These are phyloP conservation scores for Hypoxylon cercidicola DNA, from an alignment of 495 filamentous ascomycete species.

Conservation along the genomic window DNA sequence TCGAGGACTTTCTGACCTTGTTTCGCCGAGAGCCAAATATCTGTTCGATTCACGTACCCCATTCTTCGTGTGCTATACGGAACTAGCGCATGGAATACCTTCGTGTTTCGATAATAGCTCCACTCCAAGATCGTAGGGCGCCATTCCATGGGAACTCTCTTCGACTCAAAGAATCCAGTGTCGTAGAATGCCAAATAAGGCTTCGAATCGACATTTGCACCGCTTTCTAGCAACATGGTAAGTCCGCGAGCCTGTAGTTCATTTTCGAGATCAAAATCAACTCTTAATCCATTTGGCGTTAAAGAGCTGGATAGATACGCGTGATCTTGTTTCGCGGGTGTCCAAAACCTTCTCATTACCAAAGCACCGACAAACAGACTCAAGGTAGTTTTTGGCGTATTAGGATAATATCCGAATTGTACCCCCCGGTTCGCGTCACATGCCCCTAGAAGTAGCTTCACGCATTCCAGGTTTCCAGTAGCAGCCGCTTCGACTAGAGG, in stretches of 20 bases:
- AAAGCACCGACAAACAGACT: background rate
- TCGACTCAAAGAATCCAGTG: background rate
- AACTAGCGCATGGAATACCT: slow-evolving; percentile 11
- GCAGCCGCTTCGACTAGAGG: slow-evolving; percentile 26
- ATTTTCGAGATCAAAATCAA: slow-evolving; percentile 10
- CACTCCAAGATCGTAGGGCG: slow-evolving; percentile 14
- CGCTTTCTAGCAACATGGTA: slow-evolving; percentile 13
- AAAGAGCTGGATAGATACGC: background rate
- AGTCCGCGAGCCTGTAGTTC: slow-evolving; percentile 1
- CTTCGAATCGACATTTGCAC: slow-evolving; percentile 19
- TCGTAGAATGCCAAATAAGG: background rate
- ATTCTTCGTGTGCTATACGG: slow-evolving; percentile 8
- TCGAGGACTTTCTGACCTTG: slow-evolving; percentile 13
- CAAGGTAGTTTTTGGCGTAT: background rate
- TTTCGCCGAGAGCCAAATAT: slow-evolving; percentile 26
- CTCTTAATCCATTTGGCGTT: background rate
- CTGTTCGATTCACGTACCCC: slow-evolving; percentile 16
- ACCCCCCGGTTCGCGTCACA: slow-evolving; percentile 25
- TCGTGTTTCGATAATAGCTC: slow-evolving; percentile 16
- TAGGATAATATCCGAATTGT: background rate
- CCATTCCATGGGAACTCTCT: slow-evolving; percentile 5
- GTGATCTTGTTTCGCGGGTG: slow-evolving; percentile 6
- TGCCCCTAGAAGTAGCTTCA: slow-evolving; percentile 2
- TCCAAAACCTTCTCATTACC: background rate
- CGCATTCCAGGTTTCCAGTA: slow-evolving; percentile 16